Percentiles rank a stretch among this genome's conserved stretches.
phyloP scores from a whole-genome alignment of 495 filamentous ascomycete species.

The Aspergillus funiculosus region DNA sequence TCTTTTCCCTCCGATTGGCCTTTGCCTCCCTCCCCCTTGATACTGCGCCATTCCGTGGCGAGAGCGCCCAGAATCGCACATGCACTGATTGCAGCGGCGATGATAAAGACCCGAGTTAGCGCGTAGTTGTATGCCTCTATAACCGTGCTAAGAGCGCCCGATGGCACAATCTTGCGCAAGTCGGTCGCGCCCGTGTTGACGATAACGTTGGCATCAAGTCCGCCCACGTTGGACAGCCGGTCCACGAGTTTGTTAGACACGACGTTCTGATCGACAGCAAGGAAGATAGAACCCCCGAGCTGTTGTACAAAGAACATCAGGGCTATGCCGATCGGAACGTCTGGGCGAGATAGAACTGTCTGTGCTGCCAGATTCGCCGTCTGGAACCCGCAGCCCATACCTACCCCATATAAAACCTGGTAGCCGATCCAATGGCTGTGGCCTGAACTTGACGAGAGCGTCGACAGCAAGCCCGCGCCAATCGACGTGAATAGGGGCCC shows the following conservation, averaged over 20 bases:
- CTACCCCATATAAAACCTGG: slow-evolving; percentile 35
- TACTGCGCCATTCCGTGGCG: slow-evolving; percentile 37
- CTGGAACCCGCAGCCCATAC: slow-evolving; percentile 33
- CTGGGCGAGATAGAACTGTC: slow-evolving; percentile 27
- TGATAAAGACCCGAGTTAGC: slow-evolving; percentile 28
- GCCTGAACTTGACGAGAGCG: slow-evolving; percentile 18
- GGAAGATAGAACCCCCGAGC: slow-evolving; percentile 37
- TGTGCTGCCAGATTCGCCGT: slow-evolving; percentile 33
- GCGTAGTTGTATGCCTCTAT: slow-evolving; percentile 29
- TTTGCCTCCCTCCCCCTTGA: slow-evolving; percentile 21
- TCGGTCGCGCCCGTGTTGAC: slow-evolving; percentile 28
- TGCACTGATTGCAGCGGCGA: slow-evolving; percentile 25
- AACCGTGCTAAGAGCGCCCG: slow-evolving; percentile 17
- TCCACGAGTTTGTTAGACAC: slow-evolving; percentile 24
- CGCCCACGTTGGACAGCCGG: slow-evolving; percentile 17
- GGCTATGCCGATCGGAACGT: slow-evolving; percentile 35
- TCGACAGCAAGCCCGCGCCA: slow-evolving; percentile 32
- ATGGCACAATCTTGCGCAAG: slow-evolving; percentile 20
- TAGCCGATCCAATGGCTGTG: slow-evolving; percentile 30
- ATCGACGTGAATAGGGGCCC: slow-evolving; percentile 25
- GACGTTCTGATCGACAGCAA: slow-evolving; percentile 31
- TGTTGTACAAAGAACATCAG: slow-evolving; percentile 38
- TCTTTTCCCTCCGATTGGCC: neutral
- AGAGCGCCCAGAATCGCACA: slow-evolving; percentile 29
- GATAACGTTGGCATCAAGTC: slow-evolving; percentile 16